Conservation (phyloP, 2,329 filamentous ascomycete species). For the Fusarium aywerte region DNA sequence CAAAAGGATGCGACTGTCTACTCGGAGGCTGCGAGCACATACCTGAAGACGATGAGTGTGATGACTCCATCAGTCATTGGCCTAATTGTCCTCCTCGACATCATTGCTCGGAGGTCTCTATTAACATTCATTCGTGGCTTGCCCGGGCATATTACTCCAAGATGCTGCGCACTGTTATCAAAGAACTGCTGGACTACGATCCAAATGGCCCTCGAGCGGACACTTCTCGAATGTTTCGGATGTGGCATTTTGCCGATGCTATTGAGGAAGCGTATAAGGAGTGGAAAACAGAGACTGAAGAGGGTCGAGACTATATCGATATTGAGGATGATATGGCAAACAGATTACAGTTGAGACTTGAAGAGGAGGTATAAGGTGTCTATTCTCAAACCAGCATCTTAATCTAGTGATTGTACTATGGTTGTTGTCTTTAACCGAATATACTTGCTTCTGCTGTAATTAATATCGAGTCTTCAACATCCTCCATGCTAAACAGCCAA, state of each 20-base stretch:
- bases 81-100: constrained; percentile 29
- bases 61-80: constrained; percentile 16
- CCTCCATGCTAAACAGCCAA: constrained; percentile 29
- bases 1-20: constrained; percentile 36
- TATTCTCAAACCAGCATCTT: not conserved
- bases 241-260: constrained; percentile 19
- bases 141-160: constrained; percentile 45
- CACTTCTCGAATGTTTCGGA: not conserved
- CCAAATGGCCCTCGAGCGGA: constrained; percentile 15
- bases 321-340: constrained; percentile 44
- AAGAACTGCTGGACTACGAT: constrained; percentile 42
- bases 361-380: not conserved
- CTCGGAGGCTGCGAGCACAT: constrained; percentile 41
- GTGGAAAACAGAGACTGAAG: constrained; percentile 49
- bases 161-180: constrained; percentile 40
- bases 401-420: not conserved
- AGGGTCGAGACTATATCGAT: constrained; percentile 49
- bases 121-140: constrained; percentile 50
- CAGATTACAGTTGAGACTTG: not conserved
- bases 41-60: constrained; percentile 6
- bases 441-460: not conserved
- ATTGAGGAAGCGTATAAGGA: constrained; percentile 44
- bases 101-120: constrained; percentile 34
- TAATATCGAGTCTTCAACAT: not conserved
- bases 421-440: not conserved